Evolutionary conservation across 1,284 basidiomycete genomes (phyloP), one percentile per base, ranked within the genome.

Genomic region (Puccinia novopanici): DNA sequence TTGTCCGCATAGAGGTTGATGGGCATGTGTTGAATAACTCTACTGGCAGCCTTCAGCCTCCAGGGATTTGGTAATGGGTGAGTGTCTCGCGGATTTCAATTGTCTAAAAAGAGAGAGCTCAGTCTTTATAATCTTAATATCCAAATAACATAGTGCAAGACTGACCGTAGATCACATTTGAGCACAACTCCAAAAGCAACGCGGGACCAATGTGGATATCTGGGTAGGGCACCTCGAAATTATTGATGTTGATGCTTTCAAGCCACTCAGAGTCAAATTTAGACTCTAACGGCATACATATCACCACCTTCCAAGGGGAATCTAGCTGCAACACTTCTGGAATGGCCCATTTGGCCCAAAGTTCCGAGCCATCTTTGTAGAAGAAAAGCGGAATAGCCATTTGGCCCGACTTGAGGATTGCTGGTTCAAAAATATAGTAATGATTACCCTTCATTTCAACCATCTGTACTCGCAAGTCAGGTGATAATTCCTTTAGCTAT

Each of bases 1-100:
- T 88, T 87, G 68, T 88, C 87, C 71, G 87, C 88, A 80, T 88
- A 88, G 0, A 87, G 34, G 86, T 86, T 88, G 0, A 88, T 80
- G 0, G 86, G 86, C n/a, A 87, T n/a, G 15, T 75, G 73, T 0
- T 40, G 22, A 2, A 75, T 61, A 0, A 75, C 22, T 42, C 22
- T 70, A 1, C 45, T 12, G 2, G 24, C 19, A 1, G 67, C 50
- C 67, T 22, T 24, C 1, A 15, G 4, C 8, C 45, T 52, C 9
- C 19, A 52, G 9, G 50, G 50, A 17, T 52, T 52, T 8, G 50
- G 50, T 17, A 52, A 22, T 22, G 9, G 10, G 17, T 17, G 19
- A 22, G 4, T 4, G 9, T 8, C 9, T 52, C 4, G 17, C 17
- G 19, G 19, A 19, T 52, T 22, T 15, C 50, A 13, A 52, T 17